Evolutionary conservation across 1,284 basidiomycete genomes (phyloP), one percentile per base, ranked within the genome.

Genomic region (Macrocystidia cucumis): DNA sequence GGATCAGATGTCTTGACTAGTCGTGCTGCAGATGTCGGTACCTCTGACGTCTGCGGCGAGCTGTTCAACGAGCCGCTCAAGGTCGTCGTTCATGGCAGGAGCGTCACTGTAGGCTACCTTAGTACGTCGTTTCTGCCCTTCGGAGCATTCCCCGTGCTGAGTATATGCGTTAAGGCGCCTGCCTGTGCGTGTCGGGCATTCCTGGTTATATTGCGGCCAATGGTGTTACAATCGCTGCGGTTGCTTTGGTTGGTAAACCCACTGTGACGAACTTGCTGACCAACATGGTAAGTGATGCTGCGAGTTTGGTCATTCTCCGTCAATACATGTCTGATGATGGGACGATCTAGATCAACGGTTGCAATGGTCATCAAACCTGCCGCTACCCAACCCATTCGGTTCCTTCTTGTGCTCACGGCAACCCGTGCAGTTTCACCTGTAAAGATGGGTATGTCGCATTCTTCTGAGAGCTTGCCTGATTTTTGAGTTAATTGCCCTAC

Each of bases 351-450:
- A 38, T 39, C 13, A 39, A 58, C 55, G 48, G 27, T 13, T 45
- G 59, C 34, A 46, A 51, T 31, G 47, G 50, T 20, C 47, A 48
- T 21, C 18, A 54, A 20, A 45, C 44, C n/a, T 73, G 71, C 51
- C 40, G 47, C 1, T 72, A 65, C 46, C 69, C 71, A 0, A 42
- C 51, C 1, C 56, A 71, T 40, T 54, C 63, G 2, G 36, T 46
- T 3, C 59, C 67, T 0, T 9, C 39, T 3, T 74, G 71, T 44
- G 40, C 48, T n/a, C 29, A 31, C 1, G 49, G 54, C 4, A 51
- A 57, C 38, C 57, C 64, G 3, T 74, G 71, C 42, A 56, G 56
- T 21, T 74, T 72, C 43, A 44, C 44, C 1, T 74, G 70, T 56
- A 60, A 52, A 28, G 54, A 70, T 43, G 68, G 68, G 42, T 71